Evolutionary conservation across 2,329 filamentous ascomycete species (phyloP).

Genomic region (Xenoacremonium recifei): DNA sequence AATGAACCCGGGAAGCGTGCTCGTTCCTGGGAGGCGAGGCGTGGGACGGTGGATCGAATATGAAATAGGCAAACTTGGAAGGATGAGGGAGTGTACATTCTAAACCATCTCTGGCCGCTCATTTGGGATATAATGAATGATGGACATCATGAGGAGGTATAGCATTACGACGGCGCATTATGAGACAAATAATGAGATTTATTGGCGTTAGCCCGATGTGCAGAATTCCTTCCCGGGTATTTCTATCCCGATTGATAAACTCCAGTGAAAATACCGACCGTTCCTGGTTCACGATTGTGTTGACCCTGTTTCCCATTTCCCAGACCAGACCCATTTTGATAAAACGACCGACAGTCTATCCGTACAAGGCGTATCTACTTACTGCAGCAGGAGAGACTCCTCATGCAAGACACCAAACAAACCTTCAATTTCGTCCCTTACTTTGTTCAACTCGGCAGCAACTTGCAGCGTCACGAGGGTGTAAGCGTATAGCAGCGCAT

Average conservation of each 20-base stretch:
- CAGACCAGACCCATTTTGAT: neutral
- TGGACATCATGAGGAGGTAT: constrained; percentile 6
- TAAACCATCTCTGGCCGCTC: too few relatives aligned
- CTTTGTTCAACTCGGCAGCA: constrained; percentile 60
- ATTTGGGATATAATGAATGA: constrained; percentile 10
- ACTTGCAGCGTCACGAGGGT: constrained; percentile 68
- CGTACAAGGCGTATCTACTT: constrained; percentile 9
- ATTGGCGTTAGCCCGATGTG: neutral
- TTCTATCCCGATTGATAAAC: neutral
- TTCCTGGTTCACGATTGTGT: neutral
- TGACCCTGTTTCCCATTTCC: neutral
- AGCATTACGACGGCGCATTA: neutral
- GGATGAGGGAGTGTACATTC: constrained; percentile 61
- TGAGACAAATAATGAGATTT: neutral
- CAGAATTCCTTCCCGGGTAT: neutral
- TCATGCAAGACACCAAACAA: constrained; percentile 63
- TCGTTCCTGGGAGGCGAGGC: constrained; percentile 66
- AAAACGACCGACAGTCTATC: neutral
- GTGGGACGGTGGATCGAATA: constrained; percentile 87
- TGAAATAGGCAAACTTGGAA: constrained; percentile 64
- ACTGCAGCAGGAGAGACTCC: constrained; percentile 57
- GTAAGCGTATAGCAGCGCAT: constrained; percentile 90
- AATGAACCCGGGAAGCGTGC: constrained; percentile 82
- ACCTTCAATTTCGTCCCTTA: constrained; percentile 60
- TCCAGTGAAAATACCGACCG: neutral